Base-by-base conservation (phyloP, 352 stramenopile species). In the Halophytophthora polymorphica region DNA sequence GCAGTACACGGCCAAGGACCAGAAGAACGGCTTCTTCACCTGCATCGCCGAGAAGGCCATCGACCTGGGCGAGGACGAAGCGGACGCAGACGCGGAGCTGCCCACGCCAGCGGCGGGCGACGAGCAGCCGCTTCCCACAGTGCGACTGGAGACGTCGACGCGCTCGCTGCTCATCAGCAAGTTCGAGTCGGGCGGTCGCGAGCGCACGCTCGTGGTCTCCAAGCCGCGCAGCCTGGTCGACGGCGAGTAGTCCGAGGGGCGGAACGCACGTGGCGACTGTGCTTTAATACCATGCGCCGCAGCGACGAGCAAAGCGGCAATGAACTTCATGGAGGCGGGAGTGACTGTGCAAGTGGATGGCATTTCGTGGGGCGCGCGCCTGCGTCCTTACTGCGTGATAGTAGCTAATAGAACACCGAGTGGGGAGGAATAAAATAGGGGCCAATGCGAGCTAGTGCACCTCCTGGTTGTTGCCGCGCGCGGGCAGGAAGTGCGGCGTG, bases 21-120 rank as follows among this genome's bases (percentile, higher is more conserved):
- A 74, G 39, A 71, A 80, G 50, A 84, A 61, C 46, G 78, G 81
- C n/a, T 92, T 92, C 67, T 92, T 90, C 56, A 73, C 78, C 33
- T 77, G 70, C 37, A 86, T 92, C 56, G 73, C 65, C 2, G 69
- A 88, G 51, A 83, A 79, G 45, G 81, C 81, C 52, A 77, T 83
- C 28, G 69, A 67, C 18, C 37, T 86, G 47, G 64, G 69, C 8
- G 58, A 64, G 33, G 69, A 70, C 11, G 45, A 53, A 15, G 58
- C 69, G 17, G 53, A 65, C 21, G 60, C 58, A 13, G 50, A 58
- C n/a, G 60, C 64, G 2, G 59, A 70, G 56, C 45, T 50, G 7
- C 22, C 45, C 12, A 52, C 63, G 25, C 41, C 37, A 14, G 51
- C 72, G 29, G 57, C 76, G 37, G 28, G 51, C 57, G 45, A 65